These are phyloP conservation scores for Herpetomonas samuelpessoai DNA, from an alignment of 208 protist genomes.

Conservation along the genomic window DNA sequence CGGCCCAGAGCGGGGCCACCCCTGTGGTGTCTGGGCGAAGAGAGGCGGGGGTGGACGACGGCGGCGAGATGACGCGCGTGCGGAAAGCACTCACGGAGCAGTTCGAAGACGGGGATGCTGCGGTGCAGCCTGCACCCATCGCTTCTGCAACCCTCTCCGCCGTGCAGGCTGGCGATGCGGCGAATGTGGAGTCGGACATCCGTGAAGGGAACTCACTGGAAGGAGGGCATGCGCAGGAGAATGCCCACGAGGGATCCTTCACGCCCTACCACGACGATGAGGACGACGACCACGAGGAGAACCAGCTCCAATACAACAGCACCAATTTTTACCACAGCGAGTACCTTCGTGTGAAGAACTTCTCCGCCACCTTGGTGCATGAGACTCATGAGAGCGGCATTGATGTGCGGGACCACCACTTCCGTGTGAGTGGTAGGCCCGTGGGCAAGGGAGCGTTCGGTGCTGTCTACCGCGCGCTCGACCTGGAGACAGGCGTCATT, in stretches of 20 bases:
- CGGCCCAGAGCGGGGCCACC: no score
- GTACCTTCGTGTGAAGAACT: slow-evolving; percentile 22
- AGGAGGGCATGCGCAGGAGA: no score
- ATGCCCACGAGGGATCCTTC: not conserved
- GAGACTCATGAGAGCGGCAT: slow-evolving; percentile 31
- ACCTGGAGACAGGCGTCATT: slow-evolving; percentile 53
- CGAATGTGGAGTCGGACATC: not conserved
- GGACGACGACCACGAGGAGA: not conserved
- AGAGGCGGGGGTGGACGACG: no score
- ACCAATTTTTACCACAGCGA: not conserved
- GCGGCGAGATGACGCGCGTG: no score
- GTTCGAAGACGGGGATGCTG: no score
- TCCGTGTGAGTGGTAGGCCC: slow-evolving; percentile 47
- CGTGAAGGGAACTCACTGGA: not conserved
- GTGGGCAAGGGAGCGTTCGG: slow-evolving; percentile 68
- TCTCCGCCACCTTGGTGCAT: slow-evolving; percentile 45
- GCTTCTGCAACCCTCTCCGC: not conserved
- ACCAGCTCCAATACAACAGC: not conserved
- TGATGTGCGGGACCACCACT: slow-evolving; percentile 36
- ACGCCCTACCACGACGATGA: not conserved
- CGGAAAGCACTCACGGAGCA: no score
- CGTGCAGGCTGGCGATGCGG: not conserved
- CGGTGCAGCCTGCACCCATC: not conserved
- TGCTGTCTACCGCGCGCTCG: slow-evolving; percentile 58
- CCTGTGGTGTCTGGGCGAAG: no score